Conservation (phyloP, 2,329 filamentous ascomycete species). For the Aspergillus aculeatinus region DNA sequence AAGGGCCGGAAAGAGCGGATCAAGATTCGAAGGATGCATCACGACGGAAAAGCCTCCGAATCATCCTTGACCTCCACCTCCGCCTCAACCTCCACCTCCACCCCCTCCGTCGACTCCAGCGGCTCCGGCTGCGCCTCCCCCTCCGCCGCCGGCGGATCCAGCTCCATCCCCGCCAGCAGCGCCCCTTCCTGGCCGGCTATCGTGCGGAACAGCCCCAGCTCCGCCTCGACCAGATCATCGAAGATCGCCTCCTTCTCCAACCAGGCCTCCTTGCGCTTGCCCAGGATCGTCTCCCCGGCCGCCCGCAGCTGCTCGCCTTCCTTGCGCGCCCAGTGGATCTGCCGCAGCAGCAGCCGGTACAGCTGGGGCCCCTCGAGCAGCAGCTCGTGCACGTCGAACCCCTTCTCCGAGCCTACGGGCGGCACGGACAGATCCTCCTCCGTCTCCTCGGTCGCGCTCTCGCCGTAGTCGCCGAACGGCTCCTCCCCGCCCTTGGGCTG, state of each 20-base stretch:
- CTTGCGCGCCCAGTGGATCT: conserved; percentile 50
- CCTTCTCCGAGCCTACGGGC: conserved; percentile 41
- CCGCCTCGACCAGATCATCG: conserved; percentile 44
- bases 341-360: conserved; percentile 47
- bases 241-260: conserved; percentile 45
- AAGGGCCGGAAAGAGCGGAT: no score
- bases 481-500: conserved; percentile 31
- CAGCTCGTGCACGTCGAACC: conserved; percentile 47
- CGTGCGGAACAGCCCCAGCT: conserved; percentile 37
- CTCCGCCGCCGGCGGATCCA: not conserved
- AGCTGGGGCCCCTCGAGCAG: conserved; percentile 43
- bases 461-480: conserved; percentile 24
- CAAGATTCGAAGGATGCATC: not conserved
- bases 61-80: not conserved
- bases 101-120: not conserved
- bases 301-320: conserved; percentile 40
- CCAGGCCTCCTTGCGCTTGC: conserved; percentile 41
- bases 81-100: not conserved
- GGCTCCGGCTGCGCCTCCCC: not conserved
- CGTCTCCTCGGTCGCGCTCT: conserved; percentile 28
- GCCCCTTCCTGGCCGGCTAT: conserved; percentile 21
- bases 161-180: not conserved
- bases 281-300: conserved; percentile 41
- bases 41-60: not conserved
- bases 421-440: conserved; percentile 39